These are phyloP conservation scores for Hanseniaspora lachancei DNA, from an alignment of 805 yeast species.

Conservation along the genomic window DNA sequence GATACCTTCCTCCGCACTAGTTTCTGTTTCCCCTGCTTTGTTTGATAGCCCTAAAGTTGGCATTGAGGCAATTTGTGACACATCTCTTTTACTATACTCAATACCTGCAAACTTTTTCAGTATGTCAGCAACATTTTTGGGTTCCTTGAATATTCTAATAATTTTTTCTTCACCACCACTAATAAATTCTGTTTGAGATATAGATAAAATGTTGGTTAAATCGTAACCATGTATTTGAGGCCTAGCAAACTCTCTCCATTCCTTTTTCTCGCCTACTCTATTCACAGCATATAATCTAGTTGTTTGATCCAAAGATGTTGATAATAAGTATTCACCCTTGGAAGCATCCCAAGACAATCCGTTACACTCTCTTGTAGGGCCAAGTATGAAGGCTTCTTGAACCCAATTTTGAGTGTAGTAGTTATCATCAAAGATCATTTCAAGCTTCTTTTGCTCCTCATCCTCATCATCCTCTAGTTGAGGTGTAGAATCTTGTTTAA, in stretches of 20 bases:
- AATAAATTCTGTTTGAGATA: constrained; percentile 52
- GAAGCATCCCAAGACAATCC: constrained; percentile 62
- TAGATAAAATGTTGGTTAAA: constrained; percentile 64
- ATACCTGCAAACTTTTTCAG: constrained; percentile 43
- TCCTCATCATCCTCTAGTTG: neutral
- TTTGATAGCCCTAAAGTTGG: constrained; percentile 92
- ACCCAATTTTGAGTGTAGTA: constrained; percentile 11
- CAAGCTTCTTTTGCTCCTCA: constrained; percentile 21
- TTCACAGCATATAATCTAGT: constrained; percentile 57
- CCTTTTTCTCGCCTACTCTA: constrained; percentile 26
- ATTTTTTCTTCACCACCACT: constrained; percentile 96
- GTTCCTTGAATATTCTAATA: constrained; percentile 76
- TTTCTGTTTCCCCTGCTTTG: constrained; percentile 55
- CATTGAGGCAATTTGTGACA: constrained; percentile 76
- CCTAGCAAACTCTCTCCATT: constrained; percentile 88
- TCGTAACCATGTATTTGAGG: constrained; percentile 98
- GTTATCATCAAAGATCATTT: constrained; percentile 6
- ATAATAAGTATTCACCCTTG: constrained; percentile 48
- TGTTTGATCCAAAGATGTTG: constrained; percentile 87
- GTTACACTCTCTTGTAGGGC: constrained; percentile 61
- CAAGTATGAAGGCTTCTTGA: constrained; percentile 46
- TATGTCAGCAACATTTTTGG: constrained; percentile 58
- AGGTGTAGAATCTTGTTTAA: constrained; percentile 27
- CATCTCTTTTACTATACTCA: constrained; percentile 22
- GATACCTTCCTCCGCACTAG: constrained; percentile 31